Evolutionary conservation across 805 yeast species (phyloP), one percentile per base, ranked within the genome.

Genomic region (Candida oleophila): DNA sequence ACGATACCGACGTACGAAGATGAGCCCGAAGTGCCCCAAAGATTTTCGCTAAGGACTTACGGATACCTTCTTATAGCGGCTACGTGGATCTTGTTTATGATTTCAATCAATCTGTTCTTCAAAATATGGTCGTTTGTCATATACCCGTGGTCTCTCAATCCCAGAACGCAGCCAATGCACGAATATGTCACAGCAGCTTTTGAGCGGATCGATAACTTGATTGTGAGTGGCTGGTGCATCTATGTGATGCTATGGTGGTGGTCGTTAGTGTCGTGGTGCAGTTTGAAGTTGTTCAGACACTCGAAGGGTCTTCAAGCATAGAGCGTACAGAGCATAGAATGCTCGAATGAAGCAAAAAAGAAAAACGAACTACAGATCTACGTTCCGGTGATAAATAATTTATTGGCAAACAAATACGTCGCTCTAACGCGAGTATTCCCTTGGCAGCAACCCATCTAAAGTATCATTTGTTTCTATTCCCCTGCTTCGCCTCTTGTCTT

Each of bases 401-500:
- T n/a, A n/a, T n/a, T n/a, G n/a, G n/a, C n/a, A n/a, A n/a, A n/a
- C n/a, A n/a, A n/a, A n/a, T n/a, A n/a, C n/a, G n/a, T n/a, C n/a
- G n/a, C n/a, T n/a, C n/a, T n/a, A n/a, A n/a, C n/a, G n/a, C n/a
- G n/a, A n/a, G n/a, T n/a, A n/a, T n/a, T n/a, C n/a, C n/a, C n/a
- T n/a, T n/a, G n/a, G n/a, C n/a, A n/a, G n/a, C n/a, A n/a, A n/a
- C n/a, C n/a, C n/a, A n/a, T n/a, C n/a, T n/a, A n/a, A n/a, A n/a
- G n/a, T n/a, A n/a, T n/a, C n/a, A 25, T 25, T 7, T 25, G 11
- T 25, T 7, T 25, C 11, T 25, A 25, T 11, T 22, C 45, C 11
- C 95, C 96, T 46, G 69, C 80, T 61, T 91, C 98, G 1, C 96
- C 96, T 55, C 97, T 71, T 0, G 73, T 50, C n/a, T 67, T 59